These are phyloP conservation scores for Arxiozyma slooffiae DNA, from an alignment of 1,139 yeast genomes.

Conservation along the genomic window DNA sequence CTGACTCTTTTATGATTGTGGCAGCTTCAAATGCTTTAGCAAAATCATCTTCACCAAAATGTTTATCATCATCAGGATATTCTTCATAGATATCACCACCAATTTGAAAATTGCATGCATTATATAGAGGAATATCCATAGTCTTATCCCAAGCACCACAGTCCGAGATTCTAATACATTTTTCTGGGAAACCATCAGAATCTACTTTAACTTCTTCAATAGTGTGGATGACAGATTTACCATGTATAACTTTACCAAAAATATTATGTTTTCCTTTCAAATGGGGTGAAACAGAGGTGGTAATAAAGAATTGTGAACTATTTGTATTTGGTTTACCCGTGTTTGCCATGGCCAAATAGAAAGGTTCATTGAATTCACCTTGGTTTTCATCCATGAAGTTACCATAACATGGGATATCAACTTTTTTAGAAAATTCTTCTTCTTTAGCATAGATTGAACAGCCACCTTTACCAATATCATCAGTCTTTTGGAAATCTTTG, in stretches of 20 bases:
- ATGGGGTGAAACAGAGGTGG: conserved; percentile 63
- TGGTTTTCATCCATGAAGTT: conserved; percentile 56
- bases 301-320: conserved; percentile 71
- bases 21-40: conserved; percentile 44
- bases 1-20: conserved; percentile 53
- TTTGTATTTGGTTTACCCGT: conserved; percentile 47
- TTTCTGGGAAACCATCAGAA: conserved; percentile 38
- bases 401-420: conserved; percentile 23
- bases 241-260: conserved; percentile 56
- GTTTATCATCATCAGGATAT: conserved; percentile 59
- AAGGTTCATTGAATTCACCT: conserved; percentile 36
- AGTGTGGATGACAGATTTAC: conserved; percentile 62
- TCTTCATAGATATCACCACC: conserved; percentile 71
- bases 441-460: conserved; percentile 36
- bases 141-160: conserved; percentile 59
- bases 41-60: conserved; percentile 49
- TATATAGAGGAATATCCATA: conserved; percentile 46
- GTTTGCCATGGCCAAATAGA: conserved; percentile 69
- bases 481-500: conserved; percentile 27
- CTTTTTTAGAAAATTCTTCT: conserved; percentile 13
- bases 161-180: conserved; percentile 42
- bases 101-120: conserved; percentile 49
- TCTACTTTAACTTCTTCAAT: conserved; percentile 45
- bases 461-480: conserved; percentile 47
- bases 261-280: conserved; percentile 66